phyloP scores from a whole-genome alignment of 768 basidiomycete species.

The Leccinum obscurum region DNA sequence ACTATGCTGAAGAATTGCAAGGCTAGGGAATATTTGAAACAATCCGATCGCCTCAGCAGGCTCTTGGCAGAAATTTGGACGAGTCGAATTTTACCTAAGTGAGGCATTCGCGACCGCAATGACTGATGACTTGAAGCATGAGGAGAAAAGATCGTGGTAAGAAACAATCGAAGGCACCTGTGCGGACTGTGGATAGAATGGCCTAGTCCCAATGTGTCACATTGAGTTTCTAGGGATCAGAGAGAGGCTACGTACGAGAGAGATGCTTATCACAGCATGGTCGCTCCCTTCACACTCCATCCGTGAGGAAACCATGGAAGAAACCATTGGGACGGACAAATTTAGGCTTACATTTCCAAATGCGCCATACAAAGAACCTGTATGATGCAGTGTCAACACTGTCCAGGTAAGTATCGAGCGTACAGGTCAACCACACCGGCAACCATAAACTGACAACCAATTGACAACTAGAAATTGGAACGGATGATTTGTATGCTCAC shows the following conservation, averaged over 20 bases:
- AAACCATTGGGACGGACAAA: background rate
- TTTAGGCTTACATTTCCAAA: slow-evolving; percentile 16
- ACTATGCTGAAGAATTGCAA: background rate
- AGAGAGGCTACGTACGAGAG: slow-evolving; percentile 10
- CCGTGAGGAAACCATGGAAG: background rate
- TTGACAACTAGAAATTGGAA: background rate
- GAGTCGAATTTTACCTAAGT: background rate
- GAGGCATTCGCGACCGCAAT: background rate
- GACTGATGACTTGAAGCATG: background rate
- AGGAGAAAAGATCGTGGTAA: background rate
- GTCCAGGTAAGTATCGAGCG: background rate
- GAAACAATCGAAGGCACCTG: slow-evolving; percentile 4
- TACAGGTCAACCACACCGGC: slow-evolving; percentile 6
- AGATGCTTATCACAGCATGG: slow-evolving; percentile 8
- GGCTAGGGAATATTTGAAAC: background rate
- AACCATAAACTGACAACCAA: background rate
- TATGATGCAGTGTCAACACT: background rate
- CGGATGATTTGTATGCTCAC: background rate
- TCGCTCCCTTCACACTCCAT: slow-evolving; percentile 9
- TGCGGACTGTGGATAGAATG: slow-evolving; percentile 7
- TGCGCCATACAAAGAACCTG: slow-evolving; percentile 23
- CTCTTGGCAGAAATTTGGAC: background rate
- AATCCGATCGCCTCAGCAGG: background rate
- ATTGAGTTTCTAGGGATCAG: background rate
- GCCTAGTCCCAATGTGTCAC: background rate